phyloP scores from a whole-genome alignment of 1,284 basidiomycete genomes.

The Mycena sp. region DNA sequence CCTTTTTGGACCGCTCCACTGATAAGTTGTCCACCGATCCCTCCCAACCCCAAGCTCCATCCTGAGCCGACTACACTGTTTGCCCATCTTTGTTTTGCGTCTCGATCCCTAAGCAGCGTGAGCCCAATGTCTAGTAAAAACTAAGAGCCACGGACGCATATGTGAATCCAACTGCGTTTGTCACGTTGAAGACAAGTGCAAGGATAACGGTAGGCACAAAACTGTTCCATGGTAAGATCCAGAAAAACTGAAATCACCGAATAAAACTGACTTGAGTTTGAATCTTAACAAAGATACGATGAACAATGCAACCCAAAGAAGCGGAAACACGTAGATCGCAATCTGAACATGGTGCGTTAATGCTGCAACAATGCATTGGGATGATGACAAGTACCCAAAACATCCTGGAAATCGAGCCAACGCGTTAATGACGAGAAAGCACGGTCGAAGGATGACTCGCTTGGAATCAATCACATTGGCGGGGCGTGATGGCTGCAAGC shows the following conservation, averaged over 20 bases:
- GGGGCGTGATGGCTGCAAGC: constrained; percentile 82
- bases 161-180: constrained; percentile 92
- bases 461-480: constrained; percentile 92
- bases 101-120: constrained; percentile 73
- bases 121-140: neutral
- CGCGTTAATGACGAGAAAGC: constrained; percentile 21
- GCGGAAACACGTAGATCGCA: constrained; percentile 90
- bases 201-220: constrained; percentile 90
- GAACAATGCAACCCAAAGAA: constrained; percentile 86
- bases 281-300: constrained; percentile 91
- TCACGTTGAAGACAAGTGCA: constrained; percentile 91
- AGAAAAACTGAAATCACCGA: constrained; percentile 14
- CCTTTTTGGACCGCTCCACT: constrained; percentile 83
- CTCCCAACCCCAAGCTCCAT: constrained; percentile 73
- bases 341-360: constrained; percentile 57
- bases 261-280: constrained; percentile 75
- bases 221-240: constrained; percentile 45
- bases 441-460: constrained; percentile 53
- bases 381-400: constrained; percentile 75
- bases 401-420: constrained; percentile 66
- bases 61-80: constrained; percentile 68
- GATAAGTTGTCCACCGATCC: constrained; percentile 82
- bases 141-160: constrained; percentile 71
- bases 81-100: constrained; percentile 89
- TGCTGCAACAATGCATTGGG: neutral